Evolutionary conservation across 441 rosid species (phyloP), one percentile per base, ranked within the genome.

Genomic region (Viola pubescens): DNA sequence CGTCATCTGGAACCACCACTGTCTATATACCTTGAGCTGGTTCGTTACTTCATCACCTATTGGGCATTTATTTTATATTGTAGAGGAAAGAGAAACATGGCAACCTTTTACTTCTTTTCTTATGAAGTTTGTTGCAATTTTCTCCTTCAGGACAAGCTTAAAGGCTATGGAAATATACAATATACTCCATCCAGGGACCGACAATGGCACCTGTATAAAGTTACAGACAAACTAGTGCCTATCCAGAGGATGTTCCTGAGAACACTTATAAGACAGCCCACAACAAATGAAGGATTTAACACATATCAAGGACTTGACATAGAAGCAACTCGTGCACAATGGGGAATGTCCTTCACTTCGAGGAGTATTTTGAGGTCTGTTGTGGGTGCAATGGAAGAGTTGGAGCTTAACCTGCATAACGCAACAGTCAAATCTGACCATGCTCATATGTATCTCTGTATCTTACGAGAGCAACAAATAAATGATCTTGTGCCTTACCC

Each of bases 1-100:
- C 94, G 97, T 49, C 96, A 94, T 77, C 76, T 94, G 54, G 99
- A 94, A 74, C 99, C 99, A 73, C 99, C 97, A 56, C 81, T 94
- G 7, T 94, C 99, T 66, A 91, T 83, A 65, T 89, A 82, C 80
- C 97, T 94, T 64, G 99, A 91, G 79, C 64, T 94, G 98, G 99
- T 94, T 66, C 49, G 87, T 79, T 63, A 38, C 64, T 53, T 19
- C 67, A 55, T 44, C n/a, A 9, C 48, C 63, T 40, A 41, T 10
- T 26, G 34, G 34, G 34, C 51, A 47, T 59, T 58, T 38, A 46
- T 44, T 42, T 51, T 61, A 14, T 12, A 63, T 49, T 14, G 40
- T 9, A 48, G 12, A 2, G 38, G 38, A 4, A 2, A 26, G 34
- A 26, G 2, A 26, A 26, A 26, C 34, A 26, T 1, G 34, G 34